Base-by-base conservation (phyloP, 1,139 yeast genomes). In the Suhomyces anneliseae region DNA sequence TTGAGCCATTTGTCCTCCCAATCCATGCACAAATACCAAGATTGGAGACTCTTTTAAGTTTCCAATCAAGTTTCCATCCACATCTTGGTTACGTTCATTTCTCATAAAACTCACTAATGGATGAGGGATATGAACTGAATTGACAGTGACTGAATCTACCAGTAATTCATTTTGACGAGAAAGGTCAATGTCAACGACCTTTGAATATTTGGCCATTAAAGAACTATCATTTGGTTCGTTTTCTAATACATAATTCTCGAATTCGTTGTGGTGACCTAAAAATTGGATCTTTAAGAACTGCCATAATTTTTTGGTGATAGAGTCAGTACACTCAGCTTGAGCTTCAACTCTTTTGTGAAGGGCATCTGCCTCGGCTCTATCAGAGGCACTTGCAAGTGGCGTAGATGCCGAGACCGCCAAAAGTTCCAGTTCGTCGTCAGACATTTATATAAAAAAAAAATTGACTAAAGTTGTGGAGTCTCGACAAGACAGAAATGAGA, bases 1-100 rank as follows among this genome's bases (percentile, higher is more conserved):
- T 60, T 85, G 92, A 8, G 86, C 74, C 67, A 85, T 72, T 59
- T 85, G 92, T 8, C 95, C 95, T 1, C 95, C 95, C 39, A 87
- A 66, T 0, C 95, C 95, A 62, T 87, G 95, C 24, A 87, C 58
- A 45, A 87, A 78, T 11, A 87, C 69, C 11, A 85, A 62, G 5
- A 81, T 69, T 0, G 95, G 93, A 42, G 83, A 65, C 24, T 71
- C 72, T 27, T 69, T 65, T 37, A 81, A 65, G 14, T 59, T 54
- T 48, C 63, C 54, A 12, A 76, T 66, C 41, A 64, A 62, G 4
- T 58, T 47, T 39, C 50, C 65, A 39, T 50, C 65, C 49, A 50
- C 54, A 5, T 37, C 43, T 38, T 52, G 63, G 45, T 61, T 67
- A 40, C 56, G 64, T 49, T 64, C 78, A 46, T 78, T 70, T 40